phyloP scores from a whole-genome alignment of 2,329 filamentous ascomycete genomes.

The Neocatenulostroma microsporum region DNA sequence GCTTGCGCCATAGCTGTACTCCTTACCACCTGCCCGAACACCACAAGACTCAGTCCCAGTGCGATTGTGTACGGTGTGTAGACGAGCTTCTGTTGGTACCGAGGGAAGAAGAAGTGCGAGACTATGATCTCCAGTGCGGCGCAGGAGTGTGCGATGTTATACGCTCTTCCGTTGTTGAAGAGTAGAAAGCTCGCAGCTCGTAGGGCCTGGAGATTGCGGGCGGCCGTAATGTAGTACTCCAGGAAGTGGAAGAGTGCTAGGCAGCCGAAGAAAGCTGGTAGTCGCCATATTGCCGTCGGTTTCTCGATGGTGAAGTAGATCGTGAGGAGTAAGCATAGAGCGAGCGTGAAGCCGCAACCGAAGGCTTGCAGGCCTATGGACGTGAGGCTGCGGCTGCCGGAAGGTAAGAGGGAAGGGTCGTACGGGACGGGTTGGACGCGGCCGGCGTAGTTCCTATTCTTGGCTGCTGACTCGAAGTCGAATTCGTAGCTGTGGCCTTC shows the following conservation, averaged over 20 bases:
- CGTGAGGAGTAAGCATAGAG: constrained; percentile 27
- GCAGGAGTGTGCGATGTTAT: constrained; percentile 71
- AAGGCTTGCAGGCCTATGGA: constrained; percentile 42
- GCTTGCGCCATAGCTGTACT: constrained; percentile 84
- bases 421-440: constrained; percentile 11
- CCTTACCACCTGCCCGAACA: constrained; percentile 65
- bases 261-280: constrained; percentile 55
- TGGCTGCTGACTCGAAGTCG: constrained; percentile 10
- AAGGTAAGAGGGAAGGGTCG: constrained; percentile 33
- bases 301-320: constrained; percentile 13
- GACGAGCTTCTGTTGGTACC: constrained; percentile 31
- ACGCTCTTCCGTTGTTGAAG: constrained; percentile 73
- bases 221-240: constrained; percentile 86
- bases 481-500: constrained; percentile 4
- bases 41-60: constrained; percentile 57
- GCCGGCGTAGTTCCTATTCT: constrained; percentile 4
- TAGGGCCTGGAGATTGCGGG: constrained; percentile 69
- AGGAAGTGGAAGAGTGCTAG: constrained; percentile 88
- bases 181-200: constrained; percentile 72
- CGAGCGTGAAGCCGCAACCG: constrained; percentile 33
- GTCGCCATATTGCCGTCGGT: constrained; percentile 42
- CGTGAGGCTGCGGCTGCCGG: constrained; percentile 38
- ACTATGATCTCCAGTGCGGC: constrained; percentile 67
- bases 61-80: constrained; percentile 44
- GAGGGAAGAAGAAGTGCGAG: constrained; percentile 32